A percentile compares a stretch with the other conserved stretches of the same genome.
phyloP scores from a whole-genome alignment of 345 rosid species.

The Brassica napus region DNA sequence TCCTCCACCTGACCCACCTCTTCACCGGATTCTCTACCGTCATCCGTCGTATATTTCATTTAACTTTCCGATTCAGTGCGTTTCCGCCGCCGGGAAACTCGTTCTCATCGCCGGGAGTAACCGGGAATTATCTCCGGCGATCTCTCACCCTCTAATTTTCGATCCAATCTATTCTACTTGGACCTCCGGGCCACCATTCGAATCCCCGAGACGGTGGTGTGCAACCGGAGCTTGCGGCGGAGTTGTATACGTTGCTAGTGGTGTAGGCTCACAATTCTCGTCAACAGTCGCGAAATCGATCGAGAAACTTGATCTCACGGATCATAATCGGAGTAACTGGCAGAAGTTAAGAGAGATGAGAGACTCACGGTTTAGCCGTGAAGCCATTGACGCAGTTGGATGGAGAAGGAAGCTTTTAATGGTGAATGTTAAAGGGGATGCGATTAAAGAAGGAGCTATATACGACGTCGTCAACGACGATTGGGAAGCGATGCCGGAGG shows the following conservation, averaged over 20 bases:
- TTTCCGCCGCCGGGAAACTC: conserved; percentile 45
- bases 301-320: conserved; percentile 46
- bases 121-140: conserved; percentile 45
- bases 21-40: conserved; percentile 46
- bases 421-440: conserved; percentile 59
- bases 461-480: conserved; percentile 40
- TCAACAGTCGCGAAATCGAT: conserved; percentile 46
- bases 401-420: conserved; percentile 51
- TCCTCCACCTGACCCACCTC: conserved; percentile 39
- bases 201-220: conserved; percentile 54
- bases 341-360: conserved; percentile 41
- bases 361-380: conserved; percentile 56
- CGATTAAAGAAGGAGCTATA: conserved; percentile 49
- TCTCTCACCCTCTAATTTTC: conserved; percentile 52
- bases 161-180: conserved; percentile 39
- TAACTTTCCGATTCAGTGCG: conserved; percentile 48
- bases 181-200: conserved; percentile 45
- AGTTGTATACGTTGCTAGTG: conserved; percentile 51
- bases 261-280: conserved; percentile 41
- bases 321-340: conserved; percentile 35
- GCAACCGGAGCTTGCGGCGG: conserved; percentile 44
- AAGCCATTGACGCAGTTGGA: conserved; percentile 55
- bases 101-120: conserved; percentile 49
- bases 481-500: conserved; percentile 54
- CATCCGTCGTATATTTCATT: conserved; percentile 53